Percentiles rank a stretch among this genome's conserved stretches.
Conservation (phyloP, 257 asterid species). For the Oldenlandia corymbosa region DNA sequence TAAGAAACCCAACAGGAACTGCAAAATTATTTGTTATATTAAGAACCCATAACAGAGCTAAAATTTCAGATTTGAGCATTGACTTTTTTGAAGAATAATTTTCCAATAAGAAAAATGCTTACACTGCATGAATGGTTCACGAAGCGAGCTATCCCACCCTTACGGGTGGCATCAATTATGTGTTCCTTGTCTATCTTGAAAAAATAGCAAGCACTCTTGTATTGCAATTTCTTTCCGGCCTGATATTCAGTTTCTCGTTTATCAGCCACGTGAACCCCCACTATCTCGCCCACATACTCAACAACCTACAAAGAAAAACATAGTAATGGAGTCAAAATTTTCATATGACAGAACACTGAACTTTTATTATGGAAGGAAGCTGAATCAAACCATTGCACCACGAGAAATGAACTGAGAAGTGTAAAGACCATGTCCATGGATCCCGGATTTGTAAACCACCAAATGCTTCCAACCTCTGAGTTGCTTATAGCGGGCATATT, state of each 20-base stretch:
- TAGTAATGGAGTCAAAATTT: slow-evolving; percentile 4
- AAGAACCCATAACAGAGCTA: neutral
- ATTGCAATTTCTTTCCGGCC: slow-evolving; percentile 53
- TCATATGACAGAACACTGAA: neutral
- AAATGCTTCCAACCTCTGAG: slow-evolving; percentile 51
- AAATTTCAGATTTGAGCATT: neutral
- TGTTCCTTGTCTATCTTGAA: slow-evolving; percentile 56
- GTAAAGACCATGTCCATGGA: slow-evolving; percentile 70
- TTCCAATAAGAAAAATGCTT: slow-evolving; percentile 13
- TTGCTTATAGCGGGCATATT: slow-evolving; percentile 52
- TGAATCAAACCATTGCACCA: slow-evolving; percentile 48
- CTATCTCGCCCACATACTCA: slow-evolving; percentile 62
- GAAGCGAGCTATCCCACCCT: slow-evolving; percentile 72
- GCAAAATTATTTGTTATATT: neutral
- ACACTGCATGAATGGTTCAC: slow-evolving; percentile 68
- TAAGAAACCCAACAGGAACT: neutral
- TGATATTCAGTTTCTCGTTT: slow-evolving; percentile 60
- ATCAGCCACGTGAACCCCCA: slow-evolving; percentile 62
- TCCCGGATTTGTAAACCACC: slow-evolving; percentile 64
- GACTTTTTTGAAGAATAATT: neutral
- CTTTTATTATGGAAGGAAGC: slow-evolving; percentile 5
- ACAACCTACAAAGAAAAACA: slow-evolving; percentile 39
- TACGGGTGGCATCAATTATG: slow-evolving; percentile 62
- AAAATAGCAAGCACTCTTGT: slow-evolving; percentile 65
- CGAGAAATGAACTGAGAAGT: slow-evolving; percentile 52